Evolutionary conservation across 129 eudicot genomes (phyloP), one percentile per base, ranked within the genome.

Genomic region (Gnaphalium uliginosum): DNA sequence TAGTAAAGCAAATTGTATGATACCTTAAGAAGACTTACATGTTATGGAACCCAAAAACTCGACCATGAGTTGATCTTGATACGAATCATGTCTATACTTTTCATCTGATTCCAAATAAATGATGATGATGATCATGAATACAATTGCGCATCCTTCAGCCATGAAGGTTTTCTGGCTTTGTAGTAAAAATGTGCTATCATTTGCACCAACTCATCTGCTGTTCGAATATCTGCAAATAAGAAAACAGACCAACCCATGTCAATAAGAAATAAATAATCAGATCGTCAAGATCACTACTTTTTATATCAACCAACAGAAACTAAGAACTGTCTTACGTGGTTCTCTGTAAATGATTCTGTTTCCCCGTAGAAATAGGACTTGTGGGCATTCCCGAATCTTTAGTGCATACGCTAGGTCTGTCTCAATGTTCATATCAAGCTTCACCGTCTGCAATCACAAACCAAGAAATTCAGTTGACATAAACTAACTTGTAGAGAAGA

Each of bases 351-450:
- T 46, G 78, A 95, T 89, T 82, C 80, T 81, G 76, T 91, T 85
- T 66, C 99, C 99, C 29, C 94, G 91, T 23, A 95, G 72, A 87
- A 95, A 95, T 78, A 95, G 78, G 58, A 95, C 54, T 70, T 95
- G 97, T 30, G 99, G 99, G 81, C 97, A 77, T 79, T 91, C 97
- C 85, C 80, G 86, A 69, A 87, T 85, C 78, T 91, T 84, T 3
- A 95, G 97, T 62, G 97, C 99, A 78, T 91, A 91, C 1, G 97
- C 96, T 67, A 95, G 84, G 85, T 95, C 97, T 46, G 85, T 91
- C 87, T 95, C 99, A 19, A 95, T 85, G 86, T 95, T 95, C 82
- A 87, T 89, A 81, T 95, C 99, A 64, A 95, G 77, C 82, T 95
- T 95, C 32, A 95, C 96, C 0, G 97, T 89, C 99, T 95, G 83